Percentiles rank a stretch among this genome's conserved stretches.
These are phyloP conservation scores for Rutstroemia sp. DNA, from an alignment of 2,329 filamentous ascomycete species.

Conservation along the genomic window DNA sequence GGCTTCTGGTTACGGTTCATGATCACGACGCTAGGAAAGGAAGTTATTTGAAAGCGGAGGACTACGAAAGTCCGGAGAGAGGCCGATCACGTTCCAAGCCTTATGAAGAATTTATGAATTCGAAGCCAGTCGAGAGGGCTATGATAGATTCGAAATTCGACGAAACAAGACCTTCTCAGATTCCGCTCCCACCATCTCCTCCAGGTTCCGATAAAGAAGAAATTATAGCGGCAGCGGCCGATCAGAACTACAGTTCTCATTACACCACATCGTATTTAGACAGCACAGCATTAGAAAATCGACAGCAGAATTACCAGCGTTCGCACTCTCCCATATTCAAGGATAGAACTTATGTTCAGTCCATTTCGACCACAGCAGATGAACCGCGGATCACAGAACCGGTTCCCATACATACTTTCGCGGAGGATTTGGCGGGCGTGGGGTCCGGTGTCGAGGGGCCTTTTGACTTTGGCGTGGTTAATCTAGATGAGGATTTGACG, in stretches of 20 bases:
- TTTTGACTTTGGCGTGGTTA: slow-evolving; percentile 12
- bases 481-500: slow-evolving; percentile 25
- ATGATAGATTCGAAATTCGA: background rate
- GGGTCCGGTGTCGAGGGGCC: slow-evolving; percentile 21
- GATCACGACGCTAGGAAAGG: background rate
- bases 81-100: slow-evolving; percentile 26
- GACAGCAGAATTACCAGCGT: slow-evolving; percentile 1
- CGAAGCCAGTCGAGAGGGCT: background rate
- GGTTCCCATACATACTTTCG: slow-evolving; percentile 11
- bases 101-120: slow-evolving; percentile 6
- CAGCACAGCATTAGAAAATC: slow-evolving; percentile 4
- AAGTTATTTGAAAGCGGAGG: background rate
- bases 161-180: background rate
- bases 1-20: slow-evolving; percentile 4
- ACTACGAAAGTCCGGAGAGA: slow-evolving; percentile 21
- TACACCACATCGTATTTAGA: slow-evolving; percentile 6
- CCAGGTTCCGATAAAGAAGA: slow-evolving; percentile 12
- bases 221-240: background rate
- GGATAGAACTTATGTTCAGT: background rate
- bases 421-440: slow-evolving; percentile 20
- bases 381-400: slow-evolving; percentile 21
- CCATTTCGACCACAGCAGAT: slow-evolving; percentile 10
- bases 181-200: slow-evolving; percentile 12
- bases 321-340: background rate
- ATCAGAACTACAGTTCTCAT: background rate